Percentiles rank a stretch among this genome's conserved stretches.
phyloP scores from a whole-genome alignment of 2,329 filamentous ascomycete genomes.

The Teratosphaeria gauchensis region DNA sequence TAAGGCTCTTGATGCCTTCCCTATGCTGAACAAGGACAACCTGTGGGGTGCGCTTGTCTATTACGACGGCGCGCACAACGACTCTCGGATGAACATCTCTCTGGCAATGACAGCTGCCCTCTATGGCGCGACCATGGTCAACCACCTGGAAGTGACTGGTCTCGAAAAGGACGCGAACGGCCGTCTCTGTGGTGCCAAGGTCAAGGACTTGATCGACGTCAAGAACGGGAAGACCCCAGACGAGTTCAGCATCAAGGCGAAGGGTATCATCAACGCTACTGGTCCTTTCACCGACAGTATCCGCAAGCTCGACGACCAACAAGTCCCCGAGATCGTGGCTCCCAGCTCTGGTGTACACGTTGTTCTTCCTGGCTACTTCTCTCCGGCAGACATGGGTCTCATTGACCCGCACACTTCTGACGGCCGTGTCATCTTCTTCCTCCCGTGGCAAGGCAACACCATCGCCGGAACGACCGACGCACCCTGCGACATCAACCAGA shows the following conservation, averaged over 20 bases:
- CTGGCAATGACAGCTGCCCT: slow-evolving; percentile 81
- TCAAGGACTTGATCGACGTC: slow-evolving; percentile 61
- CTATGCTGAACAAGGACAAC: slow-evolving; percentile 74
- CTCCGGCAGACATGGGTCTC: slow-evolving; percentile 74
- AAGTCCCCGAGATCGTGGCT: slow-evolving; percentile 67
- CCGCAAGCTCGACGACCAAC: slow-evolving; percentile 70
- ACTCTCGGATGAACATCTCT: slow-evolving; percentile 86
- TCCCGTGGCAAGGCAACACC: slow-evolving; percentile 87
- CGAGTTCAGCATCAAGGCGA: slow-evolving; percentile 64
- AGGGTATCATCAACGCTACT: slow-evolving; percentile 79
- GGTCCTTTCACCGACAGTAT: slow-evolving; percentile 81
- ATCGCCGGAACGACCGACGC: slow-evolving; percentile 84
- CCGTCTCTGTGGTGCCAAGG: slow-evolving; percentile 60
- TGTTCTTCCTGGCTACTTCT: slow-evolving; percentile 79
- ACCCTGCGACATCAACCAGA: slow-evolving; percentile 59
- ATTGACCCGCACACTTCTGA: slow-evolving; percentile 82
- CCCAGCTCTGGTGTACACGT: slow-evolving; percentile 80
- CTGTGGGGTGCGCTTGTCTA: slow-evolving; percentile 77
- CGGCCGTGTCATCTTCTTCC: slow-evolving; percentile 84
- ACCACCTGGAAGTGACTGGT: slow-evolving; percentile 70
- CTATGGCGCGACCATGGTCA: slow-evolving; percentile 73
- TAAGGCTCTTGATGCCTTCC: slow-evolving; percentile 78
- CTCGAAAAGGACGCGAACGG: slow-evolving; percentile 67
- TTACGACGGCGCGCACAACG: slow-evolving; percentile 87
- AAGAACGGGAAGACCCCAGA: slow-evolving; percentile 52